Conservation (phyloP, 2,329 filamentous ascomycete species). For the Myriosclerotinia duriaeana region DNA sequence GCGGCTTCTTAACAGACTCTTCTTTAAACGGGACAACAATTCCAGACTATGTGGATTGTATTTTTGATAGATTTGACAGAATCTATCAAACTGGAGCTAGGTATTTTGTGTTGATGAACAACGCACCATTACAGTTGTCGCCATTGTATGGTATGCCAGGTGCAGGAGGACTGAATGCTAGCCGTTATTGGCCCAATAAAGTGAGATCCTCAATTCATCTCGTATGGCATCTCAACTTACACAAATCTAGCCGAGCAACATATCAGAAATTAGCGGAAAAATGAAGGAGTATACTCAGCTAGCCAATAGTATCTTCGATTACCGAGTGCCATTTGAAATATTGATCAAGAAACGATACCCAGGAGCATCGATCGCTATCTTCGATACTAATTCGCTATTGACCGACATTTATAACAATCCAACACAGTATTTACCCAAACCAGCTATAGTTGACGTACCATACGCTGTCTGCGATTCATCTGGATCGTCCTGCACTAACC, state of each 20-base stretch:
- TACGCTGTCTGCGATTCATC: constrained; percentile 53
- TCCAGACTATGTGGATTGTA: constrained; percentile 64
- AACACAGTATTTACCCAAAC: constrained; percentile 58
- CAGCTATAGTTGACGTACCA: constrained; percentile 60
- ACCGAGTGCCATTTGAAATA: constrained; percentile 51
- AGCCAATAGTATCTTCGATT: constrained; percentile 52
- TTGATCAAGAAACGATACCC: constrained; percentile 51
- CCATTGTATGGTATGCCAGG: constrained; percentile 61
- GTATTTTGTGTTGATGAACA: constrained; percentile 71
- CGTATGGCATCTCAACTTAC: constrained; percentile 36
- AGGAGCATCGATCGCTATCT: constrained; percentile 61
- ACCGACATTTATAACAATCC: constrained; percentile 65
- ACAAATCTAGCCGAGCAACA: constrained; percentile 48
- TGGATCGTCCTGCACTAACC: constrained; percentile 40
- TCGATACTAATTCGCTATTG: constrained; percentile 65
- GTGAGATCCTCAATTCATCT: constrained; percentile 23
- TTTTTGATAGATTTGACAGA: constrained; percentile 61
- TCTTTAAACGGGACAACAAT: constrained; percentile 59
- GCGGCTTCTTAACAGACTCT: constrained; percentile 64
- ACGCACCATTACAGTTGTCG: constrained; percentile 63
- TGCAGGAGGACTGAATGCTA: constrained; percentile 45
- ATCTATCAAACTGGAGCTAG: constrained; percentile 67
- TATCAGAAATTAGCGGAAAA: constrained; percentile 49
- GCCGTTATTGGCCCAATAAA: constrained; percentile 48
- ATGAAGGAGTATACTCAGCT: constrained; percentile 51